These are phyloP conservation scores for Oenanthe sinensis DNA, from an alignment of 129 eudicot genomes.

Conservation along the genomic window DNA sequence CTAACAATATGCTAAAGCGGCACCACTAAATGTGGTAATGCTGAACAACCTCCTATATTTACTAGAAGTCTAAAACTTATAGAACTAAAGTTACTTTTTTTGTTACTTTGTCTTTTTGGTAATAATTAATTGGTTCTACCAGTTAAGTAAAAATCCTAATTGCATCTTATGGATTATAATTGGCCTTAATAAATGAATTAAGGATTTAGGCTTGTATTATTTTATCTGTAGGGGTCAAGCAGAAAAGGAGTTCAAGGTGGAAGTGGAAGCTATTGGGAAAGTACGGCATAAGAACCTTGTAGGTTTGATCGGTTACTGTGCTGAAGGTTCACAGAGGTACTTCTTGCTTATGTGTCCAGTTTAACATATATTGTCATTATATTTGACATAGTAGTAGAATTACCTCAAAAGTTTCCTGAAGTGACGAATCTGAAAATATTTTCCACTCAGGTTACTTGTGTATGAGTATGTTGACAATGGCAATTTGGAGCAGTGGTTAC, in stretches of 20 bases:
- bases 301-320: constrained; percentile 85
- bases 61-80: not conserved
- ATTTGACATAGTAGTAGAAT: not conserved
- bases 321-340: constrained; percentile 80
- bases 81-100: not conserved
- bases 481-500: constrained; percentile 98
- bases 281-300: constrained; percentile 95
- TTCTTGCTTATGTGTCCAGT: not conserved
- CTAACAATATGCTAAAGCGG: not conserved
- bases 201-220: not conserved
- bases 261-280: constrained; percentile 98
- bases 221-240: constrained; percentile 80
- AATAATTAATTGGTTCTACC: not conserved
- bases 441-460: constrained; percentile 61
- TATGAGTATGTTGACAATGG: constrained; percentile 94
- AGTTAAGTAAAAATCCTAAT: not conserved
- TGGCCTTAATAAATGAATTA: not conserved
- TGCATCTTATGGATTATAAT: not conserved
- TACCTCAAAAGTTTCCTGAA: not conserved
- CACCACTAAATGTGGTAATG: not conserved
- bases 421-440: not conserved
- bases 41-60: not conserved
- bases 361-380: not conserved
- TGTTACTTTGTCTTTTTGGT: not conserved
- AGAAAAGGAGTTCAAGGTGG: constrained; percentile 93